Percentiles rank a stretch among this genome's conserved stretches.
These are phyloP conservation scores for Angophora floribunda DNA, from an alignment of 345 rosid species.

Conservation along the genomic window DNA sequence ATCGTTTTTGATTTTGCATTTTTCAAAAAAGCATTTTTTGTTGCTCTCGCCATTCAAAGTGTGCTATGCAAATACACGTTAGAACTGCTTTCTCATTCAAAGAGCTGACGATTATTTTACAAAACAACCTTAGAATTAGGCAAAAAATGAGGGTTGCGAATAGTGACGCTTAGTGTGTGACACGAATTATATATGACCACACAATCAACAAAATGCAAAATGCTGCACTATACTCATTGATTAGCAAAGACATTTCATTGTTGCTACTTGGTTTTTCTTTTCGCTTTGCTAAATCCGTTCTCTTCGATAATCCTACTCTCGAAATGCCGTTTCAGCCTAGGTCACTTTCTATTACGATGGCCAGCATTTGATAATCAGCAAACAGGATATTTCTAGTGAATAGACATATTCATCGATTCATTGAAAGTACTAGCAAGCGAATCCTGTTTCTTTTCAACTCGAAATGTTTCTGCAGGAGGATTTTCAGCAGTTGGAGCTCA, in stretches of 20 bases:
- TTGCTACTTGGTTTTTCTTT: neutral
- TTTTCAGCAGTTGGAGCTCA: neutral
- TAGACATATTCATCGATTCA: no score
- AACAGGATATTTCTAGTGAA: neutral
- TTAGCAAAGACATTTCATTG: neutral
- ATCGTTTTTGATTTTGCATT: no score
- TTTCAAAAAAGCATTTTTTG: neutral
- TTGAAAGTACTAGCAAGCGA: neutral
- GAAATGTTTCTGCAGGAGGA: neutral
- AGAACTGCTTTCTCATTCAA: neutral
- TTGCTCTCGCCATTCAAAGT: slow-evolving; percentile 18
- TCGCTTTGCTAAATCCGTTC: neutral
- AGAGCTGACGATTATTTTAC: neutral
- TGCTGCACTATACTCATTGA: no score
- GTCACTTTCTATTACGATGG: no score
- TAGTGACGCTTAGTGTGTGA: no score
- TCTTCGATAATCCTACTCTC: neutral
- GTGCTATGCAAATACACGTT: neutral
- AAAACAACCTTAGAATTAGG: no score
- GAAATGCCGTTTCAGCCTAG: neutral
- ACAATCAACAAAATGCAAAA: neutral
- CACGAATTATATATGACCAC: neutral
- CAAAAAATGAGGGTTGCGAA: no score
- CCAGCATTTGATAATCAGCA: neutral
- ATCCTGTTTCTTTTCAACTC: neutral